Percentiles rank a stretch among this genome's conserved stretches.
phyloP scores from a whole-genome alignment of 257 asterid species.

The Solanum sitiens region DNA sequence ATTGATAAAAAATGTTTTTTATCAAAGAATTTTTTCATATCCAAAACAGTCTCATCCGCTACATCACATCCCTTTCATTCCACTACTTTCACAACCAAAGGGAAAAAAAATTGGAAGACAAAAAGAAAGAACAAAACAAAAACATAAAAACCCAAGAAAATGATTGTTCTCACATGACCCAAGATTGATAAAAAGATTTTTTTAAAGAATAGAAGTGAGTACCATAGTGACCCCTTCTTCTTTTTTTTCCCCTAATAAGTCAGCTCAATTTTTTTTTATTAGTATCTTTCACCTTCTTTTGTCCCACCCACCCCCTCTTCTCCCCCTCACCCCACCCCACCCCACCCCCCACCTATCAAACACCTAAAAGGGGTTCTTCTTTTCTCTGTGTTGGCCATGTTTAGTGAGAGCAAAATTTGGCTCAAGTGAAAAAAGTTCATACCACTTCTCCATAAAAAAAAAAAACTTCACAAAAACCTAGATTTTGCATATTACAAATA shows the following conservation, averaged over 20 bases:
- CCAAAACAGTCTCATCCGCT: neutral
- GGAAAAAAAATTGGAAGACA: neutral
- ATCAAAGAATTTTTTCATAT: neutral
- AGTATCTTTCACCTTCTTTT: neutral
- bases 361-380: neutral
- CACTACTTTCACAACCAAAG: neutral
- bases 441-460: slow-evolving; percentile 8
- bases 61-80: accelerated
- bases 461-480: neutral
- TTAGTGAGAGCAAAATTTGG: slow-evolving; percentile 28
- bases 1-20: neutral
- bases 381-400: slow-evolving; percentile 15
- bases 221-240: neutral
- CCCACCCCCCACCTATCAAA: neutral
- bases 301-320: neutral
- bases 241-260: neutral
- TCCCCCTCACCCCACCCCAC: neutral
- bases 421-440: slow-evolving; percentile 9
- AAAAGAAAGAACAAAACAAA: slow-evolving; percentile 14
- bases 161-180: slow-evolving; percentile 75
- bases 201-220: neutral
- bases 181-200: slow-evolving; percentile 2
- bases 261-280: neutral
- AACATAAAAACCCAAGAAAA: slow-evolving; percentile 41
- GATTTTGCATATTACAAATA: neutral